Conservation (phyloP, 768 basidiomycete genomes). For the Mycena vitilis region DNA sequence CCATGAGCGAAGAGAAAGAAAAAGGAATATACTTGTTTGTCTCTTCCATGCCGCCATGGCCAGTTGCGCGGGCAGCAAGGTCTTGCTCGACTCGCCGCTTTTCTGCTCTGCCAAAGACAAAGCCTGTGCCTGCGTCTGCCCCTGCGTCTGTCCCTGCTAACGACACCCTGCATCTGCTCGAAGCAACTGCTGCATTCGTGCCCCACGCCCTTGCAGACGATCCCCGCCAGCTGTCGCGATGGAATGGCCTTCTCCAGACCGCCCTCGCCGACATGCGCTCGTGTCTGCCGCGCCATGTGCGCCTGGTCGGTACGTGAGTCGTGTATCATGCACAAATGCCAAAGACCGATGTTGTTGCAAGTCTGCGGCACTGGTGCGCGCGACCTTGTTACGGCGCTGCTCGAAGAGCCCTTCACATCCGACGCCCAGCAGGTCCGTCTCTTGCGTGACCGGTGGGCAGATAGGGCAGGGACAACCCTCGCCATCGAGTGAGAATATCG, state of each 20-base stretch:
- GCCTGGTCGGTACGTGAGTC: constrained; percentile 30
- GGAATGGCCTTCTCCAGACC: constrained; percentile 23
- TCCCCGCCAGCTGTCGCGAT: constrained; percentile 9
- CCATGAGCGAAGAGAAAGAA: constrained; percentile 12
- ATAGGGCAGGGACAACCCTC: constrained; percentile 40
- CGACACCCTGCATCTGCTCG: constrained; percentile 20
- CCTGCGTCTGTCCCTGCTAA: not conserved
- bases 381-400: constrained; percentile 75
- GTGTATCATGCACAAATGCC: not conserved
- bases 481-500: constrained; percentile 53
- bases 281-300: constrained; percentile 14
- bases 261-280: constrained; percentile 21
- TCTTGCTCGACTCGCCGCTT: constrained; percentile 16
- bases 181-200: constrained; percentile 24
- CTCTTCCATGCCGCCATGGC: not conserved
- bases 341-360: constrained; percentile 39
- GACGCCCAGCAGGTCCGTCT: constrained; percentile 55
- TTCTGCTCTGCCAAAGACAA: constrained; percentile 27
- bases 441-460: constrained; percentile 64
- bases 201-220: constrained; percentile 23
- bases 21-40: not conserved
- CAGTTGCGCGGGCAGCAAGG: not conserved
- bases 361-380: constrained; percentile 66
- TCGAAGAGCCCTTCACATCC: constrained; percentile 78
- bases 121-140: too few species aligned